Evolutionary conservation across 345 rosid genomes (phyloP), one percentile per base, ranked within the genome.

Genomic region (Rhodamnia argentea): DNA sequence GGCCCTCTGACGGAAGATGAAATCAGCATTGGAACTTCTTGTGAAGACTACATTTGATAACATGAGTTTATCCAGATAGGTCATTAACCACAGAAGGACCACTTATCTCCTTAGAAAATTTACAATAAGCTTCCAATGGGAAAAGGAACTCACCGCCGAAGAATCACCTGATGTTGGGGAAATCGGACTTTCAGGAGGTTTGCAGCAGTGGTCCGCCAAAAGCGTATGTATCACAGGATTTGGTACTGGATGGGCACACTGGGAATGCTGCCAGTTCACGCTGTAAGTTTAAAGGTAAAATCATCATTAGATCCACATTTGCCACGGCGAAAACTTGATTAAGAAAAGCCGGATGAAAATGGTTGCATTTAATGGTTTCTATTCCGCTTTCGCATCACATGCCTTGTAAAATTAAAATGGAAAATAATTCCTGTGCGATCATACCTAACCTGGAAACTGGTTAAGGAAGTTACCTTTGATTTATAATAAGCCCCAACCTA

Each of bases 181-280:
- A 52, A 50, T 22, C n/a, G 84, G 82, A 88, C 58, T 74, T 60
- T 82, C 64, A 12, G 84, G 84, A 24, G 86, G 58, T 84, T 15
- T 57, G 87, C 94, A 93, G 13, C 84, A 81, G 88, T 92, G 93
- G 88, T 92, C 94, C 87, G 70, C 87, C 37, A 91, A 92, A 62
- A 91, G 92, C 62, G 92, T 90, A n/a, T 78, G 84, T 58, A 92
- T 87, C 52, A 85, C 83, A 59, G 94, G 94, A 86, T 89, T 86
- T 76, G 91, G 87, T 50, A 52, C 86, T 37, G 93, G 93, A 88
- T 85, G 5, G 83, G n/a, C 50, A 85, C 95, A 91, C 10, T 40
- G 89, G 44, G 82, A 37, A 84, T 92, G 94, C 91, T 93, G 94
- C 94, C 94, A 92, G 82, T 91, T 93, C 82, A 93, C 82, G 87